Evolutionary conservation across 345 rosid species (phyloP), one percentile per base, ranked within the genome.

Genomic region (Durio zibethinus): DNA sequence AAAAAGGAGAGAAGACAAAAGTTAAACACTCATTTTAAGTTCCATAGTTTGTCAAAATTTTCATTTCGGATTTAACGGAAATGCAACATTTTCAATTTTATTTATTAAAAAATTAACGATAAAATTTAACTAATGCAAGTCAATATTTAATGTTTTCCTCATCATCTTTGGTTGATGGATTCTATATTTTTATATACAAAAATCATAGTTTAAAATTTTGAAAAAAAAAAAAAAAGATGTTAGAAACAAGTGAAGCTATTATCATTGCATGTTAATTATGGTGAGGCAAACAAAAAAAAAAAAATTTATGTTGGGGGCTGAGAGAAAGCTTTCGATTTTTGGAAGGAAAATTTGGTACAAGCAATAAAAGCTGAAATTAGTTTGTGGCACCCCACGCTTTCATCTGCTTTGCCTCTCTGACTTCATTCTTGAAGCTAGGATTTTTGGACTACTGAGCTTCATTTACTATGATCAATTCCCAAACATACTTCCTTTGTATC

Each of bases 361-460:
- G 21, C 38, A 67, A 67, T 77, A 56, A 68, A 77, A 54, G 74
- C 33, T 38, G 45, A 25, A 66, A 25, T 38, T 16, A 56, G 33
- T 18, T 36, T 2, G 45, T 25, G 42, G 54, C 36, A 48, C n/a
- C 59, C 53, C 59, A 65, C 14, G n/a, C 9, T 65, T 60, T 25
- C 35, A 9, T 60, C 35, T 60, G 59, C 62, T 53, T 53, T 53
- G 2, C n/a, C 25, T 53, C 25, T 3, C 23, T 56, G 12, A 21
- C n/a, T 62, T 62, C 35, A 62, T 40, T 40, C 11, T 21, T 12
- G 23, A 42, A 68, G 73, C 23, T 11, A 68, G 54, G 33, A 64
- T 20, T 64, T 36, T 3, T 42, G 73, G 42, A 20, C 54, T 63
- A 4, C 20, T 50, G 25, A 64, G 53, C 73, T 68, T 68, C 73